These are phyloP conservation scores for Fusarium euwallaceae DNA, from an alignment of 2,329 filamentous ascomycete species.

Conservation along the genomic window DNA sequence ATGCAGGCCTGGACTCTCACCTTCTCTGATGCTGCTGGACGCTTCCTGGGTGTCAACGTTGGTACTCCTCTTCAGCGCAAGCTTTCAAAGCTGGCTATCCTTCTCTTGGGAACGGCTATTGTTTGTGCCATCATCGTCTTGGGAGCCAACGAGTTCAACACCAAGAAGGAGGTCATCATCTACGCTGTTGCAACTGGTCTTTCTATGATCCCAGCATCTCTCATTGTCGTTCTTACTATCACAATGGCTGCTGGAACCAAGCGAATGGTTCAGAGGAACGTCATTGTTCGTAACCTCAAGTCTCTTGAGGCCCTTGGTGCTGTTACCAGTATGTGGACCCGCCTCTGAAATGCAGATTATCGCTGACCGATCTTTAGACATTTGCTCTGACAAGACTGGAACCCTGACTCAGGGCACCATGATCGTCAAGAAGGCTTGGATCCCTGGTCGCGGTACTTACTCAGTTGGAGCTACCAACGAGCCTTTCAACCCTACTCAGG, in stretches of 20 bases:
- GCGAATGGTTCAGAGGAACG: constrained; percentile 64
- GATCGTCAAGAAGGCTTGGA: constrained; percentile 66
- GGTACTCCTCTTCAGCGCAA: constrained; percentile 79
- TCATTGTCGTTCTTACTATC: constrained; percentile 68
- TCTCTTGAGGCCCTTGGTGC: constrained; percentile 70
- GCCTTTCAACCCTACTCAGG: constrained; percentile 69
- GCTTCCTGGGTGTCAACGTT: constrained; percentile 75
- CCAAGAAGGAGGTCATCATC: constrained; percentile 70
- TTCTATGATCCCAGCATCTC: constrained; percentile 64
- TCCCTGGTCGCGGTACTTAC: constrained; percentile 62
- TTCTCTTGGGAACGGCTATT: constrained; percentile 76
- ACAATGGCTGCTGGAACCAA: constrained; percentile 69
- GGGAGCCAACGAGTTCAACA: constrained; percentile 70
- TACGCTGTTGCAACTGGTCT: constrained; percentile 62
- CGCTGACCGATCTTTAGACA: constrained; percentile 50
- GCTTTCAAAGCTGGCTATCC: constrained; percentile 74
- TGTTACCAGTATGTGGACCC: constrained; percentile 57
- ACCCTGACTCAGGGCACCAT: constrained; percentile 67
- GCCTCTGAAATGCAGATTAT: not conserved
- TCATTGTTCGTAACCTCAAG: constrained; percentile 65
- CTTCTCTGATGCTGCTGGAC: constrained; percentile 67
- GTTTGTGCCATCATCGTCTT: constrained; percentile 79
- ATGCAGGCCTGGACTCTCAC: constrained; percentile 56
- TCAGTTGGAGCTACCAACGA: constrained; percentile 64
- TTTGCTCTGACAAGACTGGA: constrained; percentile 70